These are phyloP conservation scores for Plasmodium ovale DNA, from an alignment of 169 alveolate species.

Conservation along the genomic window DNA sequence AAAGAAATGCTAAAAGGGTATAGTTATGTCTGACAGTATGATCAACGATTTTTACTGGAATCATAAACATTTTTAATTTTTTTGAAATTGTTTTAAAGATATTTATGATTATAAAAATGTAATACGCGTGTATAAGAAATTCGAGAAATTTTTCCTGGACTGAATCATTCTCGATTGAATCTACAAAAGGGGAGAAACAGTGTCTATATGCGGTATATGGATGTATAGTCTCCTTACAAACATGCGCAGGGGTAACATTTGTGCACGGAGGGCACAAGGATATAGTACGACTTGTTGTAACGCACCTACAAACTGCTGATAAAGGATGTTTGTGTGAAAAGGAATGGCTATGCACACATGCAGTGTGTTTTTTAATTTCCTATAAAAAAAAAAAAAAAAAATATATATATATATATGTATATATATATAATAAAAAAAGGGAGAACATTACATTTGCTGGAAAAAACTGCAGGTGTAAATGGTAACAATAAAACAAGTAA, in stretches of 20 bases:
- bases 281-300: background rate
- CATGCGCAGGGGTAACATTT: too few relatives aligned
- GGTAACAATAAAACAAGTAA: too few relatives aligned
- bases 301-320: slow-evolving; percentile 56
- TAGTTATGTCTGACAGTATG: slow-evolving; percentile 14
- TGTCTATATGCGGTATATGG: too few relatives aligned
- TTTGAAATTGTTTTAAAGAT: slow-evolving; percentile 1
- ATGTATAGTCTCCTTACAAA: background rate
- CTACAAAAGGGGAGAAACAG: slow-evolving; percentile 1
- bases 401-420: background rate
- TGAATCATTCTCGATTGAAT: slow-evolving; percentile 19
- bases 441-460: too few relatives aligned
- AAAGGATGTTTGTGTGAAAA: slow-evolving; percentile 24
- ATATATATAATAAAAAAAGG: too few relatives aligned
- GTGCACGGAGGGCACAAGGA: too few relatives aligned
- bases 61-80: background rate
- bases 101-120: slow-evolving; percentile 26
- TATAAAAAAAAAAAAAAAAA: background rate
- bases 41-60: slow-evolving; percentile 33
- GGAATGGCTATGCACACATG: background rate
- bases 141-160: slow-evolving; percentile 2
- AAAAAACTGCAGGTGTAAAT: too few relatives aligned
- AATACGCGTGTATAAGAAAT: slow-evolving; percentile 17
- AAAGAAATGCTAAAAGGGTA: slow-evolving; percentile 19
- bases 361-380: slow-evolving; percentile 12